Conservation (phyloP, 306 rosid species). For the Trifolium fragiferum region DNA sequence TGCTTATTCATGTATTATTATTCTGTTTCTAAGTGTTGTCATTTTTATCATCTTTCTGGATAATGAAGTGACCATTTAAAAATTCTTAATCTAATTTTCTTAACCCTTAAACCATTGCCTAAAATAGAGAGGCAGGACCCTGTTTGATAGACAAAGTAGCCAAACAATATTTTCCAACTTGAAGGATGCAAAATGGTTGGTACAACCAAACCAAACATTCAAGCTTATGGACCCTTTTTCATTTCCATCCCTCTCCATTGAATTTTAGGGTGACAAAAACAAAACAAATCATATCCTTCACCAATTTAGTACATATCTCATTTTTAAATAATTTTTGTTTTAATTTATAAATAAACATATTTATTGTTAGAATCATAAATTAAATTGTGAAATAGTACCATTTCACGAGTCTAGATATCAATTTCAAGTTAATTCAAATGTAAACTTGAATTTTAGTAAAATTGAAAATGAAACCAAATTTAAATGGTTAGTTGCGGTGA, state of each 20-base stretch:
- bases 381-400: too few species aligned
- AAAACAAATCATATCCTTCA: slow-evolving; percentile 8
- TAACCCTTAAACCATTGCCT: slow-evolving; percentile 27
- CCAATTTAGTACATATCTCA: neutral
- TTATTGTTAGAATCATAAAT: too few species aligned
- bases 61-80: neutral
- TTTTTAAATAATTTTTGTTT: too few species aligned
- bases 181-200: slow-evolving; percentile 42
- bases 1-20: neutral
- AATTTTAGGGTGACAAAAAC: neutral
- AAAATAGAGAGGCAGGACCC: slow-evolving; percentile 1
- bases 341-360: too few species aligned
- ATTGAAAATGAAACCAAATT: too few species aligned
- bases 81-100: neutral
- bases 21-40: neutral
- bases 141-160: slow-evolving; percentile 22
- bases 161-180: slow-evolving; percentile 32
- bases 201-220: slow-evolving; percentile 29
- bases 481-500: too few species aligned
- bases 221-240: neutral
- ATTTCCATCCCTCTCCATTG: neutral
- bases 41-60: neutral
- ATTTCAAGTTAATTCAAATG: too few species aligned
- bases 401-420: too few species aligned
- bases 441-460: too few species aligned